These are phyloP conservation scores for Domatiomyces globalis DNA, from an alignment of 2,329 filamentous ascomycete species.

Conservation along the genomic window DNA sequence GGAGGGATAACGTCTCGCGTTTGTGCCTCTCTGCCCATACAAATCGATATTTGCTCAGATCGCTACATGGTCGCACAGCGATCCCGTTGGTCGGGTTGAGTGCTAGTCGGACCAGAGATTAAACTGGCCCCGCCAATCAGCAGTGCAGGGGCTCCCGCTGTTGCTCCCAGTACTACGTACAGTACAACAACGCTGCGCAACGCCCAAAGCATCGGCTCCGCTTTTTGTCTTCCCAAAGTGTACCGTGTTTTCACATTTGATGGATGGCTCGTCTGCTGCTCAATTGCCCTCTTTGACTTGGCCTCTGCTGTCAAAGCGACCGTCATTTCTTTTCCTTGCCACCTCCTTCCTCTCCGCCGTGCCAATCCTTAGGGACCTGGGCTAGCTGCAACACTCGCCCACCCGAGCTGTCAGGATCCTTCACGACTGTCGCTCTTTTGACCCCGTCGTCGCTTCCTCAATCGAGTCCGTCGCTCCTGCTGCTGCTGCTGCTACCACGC, in stretches of 20 bases:
- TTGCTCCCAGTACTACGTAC: background rate
- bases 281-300: too few species aligned
- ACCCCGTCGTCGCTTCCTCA: slow-evolving; percentile 12
- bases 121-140: background rate
- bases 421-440: slow-evolving; percentile 18
- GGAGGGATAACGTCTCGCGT: background rate
- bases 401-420: background rate
- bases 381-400: background rate
- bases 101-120: background rate
- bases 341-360: slow-evolving; percentile 28
- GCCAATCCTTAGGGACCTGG: background rate
- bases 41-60: background rate
- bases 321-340: slow-evolving; percentile 16
- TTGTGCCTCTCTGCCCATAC: background rate
- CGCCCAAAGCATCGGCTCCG: background rate
- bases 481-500: background rate
- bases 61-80: background rate
- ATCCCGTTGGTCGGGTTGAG: too few species aligned
- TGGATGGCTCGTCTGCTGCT: too few species aligned
- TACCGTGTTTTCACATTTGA: slow-evolving; percentile 19
- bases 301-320: too few species aligned
- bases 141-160: background rate
- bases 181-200: background rate
- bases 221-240: slow-evolving; percentile 4
- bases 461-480: slow-evolving; percentile 11